A percentile compares a stretch with the other conserved stretches of the same genome.
Evolutionary conservation across 179 eudicot genomes (phyloP).

Genomic region (Pouteria campechiana): DNA sequence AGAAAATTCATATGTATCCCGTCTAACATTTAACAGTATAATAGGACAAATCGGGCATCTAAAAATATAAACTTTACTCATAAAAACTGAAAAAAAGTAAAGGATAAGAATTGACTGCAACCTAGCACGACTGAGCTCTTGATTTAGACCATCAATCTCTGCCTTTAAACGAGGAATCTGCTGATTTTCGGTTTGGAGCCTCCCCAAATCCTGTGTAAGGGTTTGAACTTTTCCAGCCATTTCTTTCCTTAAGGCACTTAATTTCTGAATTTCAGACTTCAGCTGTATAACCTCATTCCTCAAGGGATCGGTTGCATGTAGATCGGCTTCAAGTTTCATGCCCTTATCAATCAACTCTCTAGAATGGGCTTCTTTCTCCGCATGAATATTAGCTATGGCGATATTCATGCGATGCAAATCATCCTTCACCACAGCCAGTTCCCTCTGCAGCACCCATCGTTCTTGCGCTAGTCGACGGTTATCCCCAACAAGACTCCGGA

Average conservation of each 20-base stretch:
- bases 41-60: neutral
- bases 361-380: conserved; percentile 60
- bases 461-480: conserved; percentile 83
- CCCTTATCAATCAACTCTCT: conserved; percentile 85
- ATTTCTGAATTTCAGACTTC: conserved; percentile 64
- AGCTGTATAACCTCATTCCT: conserved; percentile 59
- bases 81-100: neutral
- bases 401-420: conserved; percentile 69
- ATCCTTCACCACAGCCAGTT: conserved; percentile 65
- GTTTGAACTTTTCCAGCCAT: conserved; percentile 57
- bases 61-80: neutral
- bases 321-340: conserved; percentile 78
- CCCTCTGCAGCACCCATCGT: conserved; percentile 57
- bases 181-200: conserved; percentile 59
- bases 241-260: conserved; percentile 54
- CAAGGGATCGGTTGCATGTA: conserved; percentile 67
- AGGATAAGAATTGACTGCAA: conserved; percentile 13
- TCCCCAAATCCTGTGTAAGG: conserved; percentile 49
- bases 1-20: neutral
- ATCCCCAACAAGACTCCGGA: conserved; percentile 72
- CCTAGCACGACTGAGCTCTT: conserved; percentile 90
- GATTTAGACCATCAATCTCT: conserved; percentile 64
- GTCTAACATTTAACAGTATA: neutral
- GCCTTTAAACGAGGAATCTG: conserved; percentile 62
- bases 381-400: conserved; percentile 53